Percentiles rank a stretch among this genome's conserved stretches.
Conservation (phyloP, 495 filamentous ascomycete species). For the Xylaria telfairii region DNA sequence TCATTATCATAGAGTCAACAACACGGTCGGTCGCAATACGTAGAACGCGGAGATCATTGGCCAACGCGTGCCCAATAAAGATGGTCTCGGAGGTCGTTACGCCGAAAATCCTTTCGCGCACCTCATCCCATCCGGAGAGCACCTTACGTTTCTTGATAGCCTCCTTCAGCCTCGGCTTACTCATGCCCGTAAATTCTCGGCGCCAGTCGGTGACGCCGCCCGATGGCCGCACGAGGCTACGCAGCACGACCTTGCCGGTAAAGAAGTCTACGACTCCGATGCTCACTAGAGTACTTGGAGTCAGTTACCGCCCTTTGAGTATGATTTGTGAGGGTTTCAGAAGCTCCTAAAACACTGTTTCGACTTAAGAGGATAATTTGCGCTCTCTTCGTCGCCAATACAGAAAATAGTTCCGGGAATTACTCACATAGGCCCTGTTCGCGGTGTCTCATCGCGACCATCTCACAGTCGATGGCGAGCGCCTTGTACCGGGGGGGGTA, state of each 20-base stretch:
- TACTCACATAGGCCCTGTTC: not conserved
- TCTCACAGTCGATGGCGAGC: constrained; percentile 59
- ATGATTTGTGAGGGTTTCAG: too few species aligned
- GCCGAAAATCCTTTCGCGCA: constrained; percentile 40
- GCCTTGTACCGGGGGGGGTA: not conserved
- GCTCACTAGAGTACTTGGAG: too few species aligned
- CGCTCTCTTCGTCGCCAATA: too few species aligned
- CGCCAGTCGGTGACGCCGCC: constrained; percentile 49
- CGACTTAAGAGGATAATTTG: too few species aligned
- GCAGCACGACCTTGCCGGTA: constrained; percentile 48
- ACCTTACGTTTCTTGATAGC: constrained; percentile 16
- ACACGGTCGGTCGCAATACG: constrained; percentile 37
- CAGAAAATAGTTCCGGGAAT: too few species aligned
- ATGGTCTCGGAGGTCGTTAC: constrained; percentile 45
- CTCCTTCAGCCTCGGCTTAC: constrained; percentile 7
- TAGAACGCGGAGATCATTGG: constrained; percentile 36
- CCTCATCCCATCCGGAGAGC: constrained; percentile 43
- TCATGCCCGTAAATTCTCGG: constrained; percentile 48
- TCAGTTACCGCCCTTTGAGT: too few species aligned
- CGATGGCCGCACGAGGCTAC: constrained; percentile 49
- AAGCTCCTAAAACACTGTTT: too few species aligned
- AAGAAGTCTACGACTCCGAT: constrained; percentile 49
- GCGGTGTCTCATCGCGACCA: constrained; percentile 36
- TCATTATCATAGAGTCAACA: constrained; percentile 41
- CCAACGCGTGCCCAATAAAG: constrained; percentile 37